Percentiles rank a stretch among this genome's conserved stretches.
phyloP scores from a whole-genome alignment of 1,284 basidiomycete species.

The Leccinum laetum region DNA sequence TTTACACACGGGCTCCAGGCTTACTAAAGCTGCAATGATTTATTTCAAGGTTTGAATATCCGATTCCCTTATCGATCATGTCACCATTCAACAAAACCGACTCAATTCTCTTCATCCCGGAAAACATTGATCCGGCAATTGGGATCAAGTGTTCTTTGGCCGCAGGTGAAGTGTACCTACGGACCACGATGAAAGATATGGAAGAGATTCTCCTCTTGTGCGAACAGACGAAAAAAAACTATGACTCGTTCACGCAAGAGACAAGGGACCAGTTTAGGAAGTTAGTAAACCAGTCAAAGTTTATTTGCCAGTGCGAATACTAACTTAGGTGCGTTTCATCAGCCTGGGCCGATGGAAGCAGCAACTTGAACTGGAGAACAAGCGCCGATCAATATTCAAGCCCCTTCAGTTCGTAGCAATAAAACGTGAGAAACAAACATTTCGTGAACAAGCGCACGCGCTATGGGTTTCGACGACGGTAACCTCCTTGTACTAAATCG shows the following conservation, averaged over 20 bases:
- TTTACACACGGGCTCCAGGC: slow-evolving; percentile 10
- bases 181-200: slow-evolving; percentile 13
- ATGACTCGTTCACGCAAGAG: neutral
- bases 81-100: neutral
- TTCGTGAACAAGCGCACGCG: neutral
- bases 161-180: slow-evolving; percentile 10
- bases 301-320: neutral
- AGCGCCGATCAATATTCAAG: slow-evolving; percentile 3
- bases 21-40: too few relatives aligned
- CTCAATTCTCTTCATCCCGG: too few relatives aligned
- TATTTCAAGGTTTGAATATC: too few relatives aligned
- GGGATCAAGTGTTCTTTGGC: neutral
- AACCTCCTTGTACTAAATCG: neutral
- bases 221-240: neutral
- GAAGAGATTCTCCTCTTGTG: neutral
- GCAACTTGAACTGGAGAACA: slow-evolving; percentile 5
- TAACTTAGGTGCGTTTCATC: neutral
- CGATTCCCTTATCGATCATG: too few relatives aligned
- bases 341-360: slow-evolving; percentile 5
- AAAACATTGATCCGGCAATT: neutral
- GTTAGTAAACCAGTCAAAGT: neutral
- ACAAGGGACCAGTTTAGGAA: too few relatives aligned
- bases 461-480: slow-evolving; percentile 6
- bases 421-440: slow-evolving; percentile 2
- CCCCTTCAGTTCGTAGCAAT: neutral